Evolutionary conservation across 179 eudicot genomes (phyloP).

Genomic region (Camellia oleifera): DNA sequence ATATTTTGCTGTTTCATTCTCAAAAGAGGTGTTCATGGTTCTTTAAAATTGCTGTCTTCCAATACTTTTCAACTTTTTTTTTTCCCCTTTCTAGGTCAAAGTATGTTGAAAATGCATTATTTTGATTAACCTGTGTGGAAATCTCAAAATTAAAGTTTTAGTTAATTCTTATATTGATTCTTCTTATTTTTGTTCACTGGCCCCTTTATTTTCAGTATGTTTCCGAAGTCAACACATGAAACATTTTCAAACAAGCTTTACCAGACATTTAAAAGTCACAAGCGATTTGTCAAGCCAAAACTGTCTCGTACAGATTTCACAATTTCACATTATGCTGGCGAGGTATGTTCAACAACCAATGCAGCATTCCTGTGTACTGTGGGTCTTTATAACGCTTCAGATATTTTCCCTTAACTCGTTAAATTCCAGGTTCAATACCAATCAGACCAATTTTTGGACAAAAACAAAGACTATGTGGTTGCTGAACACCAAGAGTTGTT

Average conservation of each 20-base stretch:
- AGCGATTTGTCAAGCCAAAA: constrained; percentile 90
- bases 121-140: neutral
- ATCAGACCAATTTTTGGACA: constrained; percentile 94
- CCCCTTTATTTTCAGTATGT: constrained; percentile 65
- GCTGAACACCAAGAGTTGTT: constrained; percentile 93
- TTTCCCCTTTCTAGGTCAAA: neutral
- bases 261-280: constrained; percentile 84
- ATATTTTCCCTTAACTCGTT: constrained; percentile 10
- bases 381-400: constrained; percentile 12
- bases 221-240: constrained; percentile 96
- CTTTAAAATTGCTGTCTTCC: neutral
- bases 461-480: constrained; percentile 94
- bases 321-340: constrained; percentile 92
- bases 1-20: neutral
- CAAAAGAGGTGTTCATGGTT: neutral
- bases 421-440: constrained; percentile 75
- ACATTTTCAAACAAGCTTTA: constrained; percentile 92
- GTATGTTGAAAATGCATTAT: neutral
- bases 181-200: constrained; percentile 13
- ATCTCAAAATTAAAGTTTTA: neutral
- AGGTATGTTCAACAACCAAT: constrained; percentile 43
- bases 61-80: neutral
- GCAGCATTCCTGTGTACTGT: neutral
- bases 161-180: neutral
- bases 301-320: constrained; percentile 87